Evolutionary conservation across 495 filamentous ascomycete genomes (phyloP), one percentile per base, ranked within the genome.

Genomic region (Venustampulla echinocandica): DNA sequence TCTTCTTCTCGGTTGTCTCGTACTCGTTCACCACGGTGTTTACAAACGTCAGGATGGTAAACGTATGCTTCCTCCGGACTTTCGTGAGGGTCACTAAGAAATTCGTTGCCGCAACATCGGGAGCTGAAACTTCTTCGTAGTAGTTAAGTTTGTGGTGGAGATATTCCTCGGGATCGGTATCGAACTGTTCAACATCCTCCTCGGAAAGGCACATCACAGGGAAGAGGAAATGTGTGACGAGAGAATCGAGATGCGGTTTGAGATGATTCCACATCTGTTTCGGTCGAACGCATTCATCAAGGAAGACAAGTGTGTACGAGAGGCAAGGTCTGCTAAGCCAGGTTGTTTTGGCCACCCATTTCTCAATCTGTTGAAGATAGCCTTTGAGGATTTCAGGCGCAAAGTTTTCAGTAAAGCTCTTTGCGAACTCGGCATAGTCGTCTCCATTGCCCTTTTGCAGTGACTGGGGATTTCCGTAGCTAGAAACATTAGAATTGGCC

Each of bases 211-310:
- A 98, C 30, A 98, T 70, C 17, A 97, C 82, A 0, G 92, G 93
- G 68, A 98, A 98, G 39, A 98, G 73, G 46, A 98, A 82, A 54
- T 98, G 92, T 4, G 85, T 83, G 50, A 97, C 85, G 28, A 98
- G 71, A 56, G 80, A 94, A 25, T 85, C 85, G 62, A 97, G 80
- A 64, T 97, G 90, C 20, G 89, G 86, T 65, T 92, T 92, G 53
- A 98, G 75, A 57, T 92, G 79, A 38, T 80, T 79, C 92, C 92
- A 98, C 77, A 94, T 98, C 14, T 82, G 76, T 69, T 95, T 97
- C 10, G 93, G 93, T 62, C 93, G 92, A 54, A 97, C 87, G 63
- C 92, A 95, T 65, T 97, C 92, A 59, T 97, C 92, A 58, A 98
- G 71, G 67, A 90, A 98, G 45, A 87, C 78, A 54, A 97, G 73